Base-by-base conservation (phyloP, 371 early-diverging fungal genomes). In the Sporodiniella umbellata region DNA sequence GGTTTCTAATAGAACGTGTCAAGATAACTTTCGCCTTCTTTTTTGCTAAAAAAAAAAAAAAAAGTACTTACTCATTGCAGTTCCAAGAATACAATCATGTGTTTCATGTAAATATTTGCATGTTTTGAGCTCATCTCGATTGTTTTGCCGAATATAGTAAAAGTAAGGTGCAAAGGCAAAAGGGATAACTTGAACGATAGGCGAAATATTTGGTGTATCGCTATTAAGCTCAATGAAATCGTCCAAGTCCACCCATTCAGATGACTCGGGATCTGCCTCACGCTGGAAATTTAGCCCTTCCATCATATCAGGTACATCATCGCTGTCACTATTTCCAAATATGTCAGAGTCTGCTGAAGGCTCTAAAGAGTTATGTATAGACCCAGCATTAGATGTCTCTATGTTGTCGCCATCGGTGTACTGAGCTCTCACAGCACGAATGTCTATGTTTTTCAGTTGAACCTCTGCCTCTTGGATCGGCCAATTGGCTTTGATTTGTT, bases 151-250 rank as follows among this genome's bases (percentile, higher is more conserved):
- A 53, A 75, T 77, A 58, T 85, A 88, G 33, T 78, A 72, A 12
- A 86, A 58, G 48, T 73, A 68, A 0, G 88, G 88, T 0, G 77
- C 58, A 67, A 78, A 85, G 0, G 78, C 69, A 56, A 86, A 82
- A 0, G 88, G 83, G 0, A 81, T 53, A 12, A 83, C 79, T 43
- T 68, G 68, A 2, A 84, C 64, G 1, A 35, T 48, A 2, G 73
- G 73, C 10, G 54, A 17, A 4, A 51, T 25, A 11, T 45, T 38
- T 1, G 73, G 75, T 19, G 45, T 57, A 12, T 33, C 19, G 1
- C 58, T 30, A 23, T 58, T 51, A 19, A 75, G 42, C 44, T 71
- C 78, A 7, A 76, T 58, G 62, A 64, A 79, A 46, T 80, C 77
- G 37, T 78, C 73, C 24, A 58, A 43, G 59, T 80, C 77, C 1